Evolutionary conservation across 352 stramenopile species (phyloP).

Genomic region (Phytopythium helicoides): DNA sequence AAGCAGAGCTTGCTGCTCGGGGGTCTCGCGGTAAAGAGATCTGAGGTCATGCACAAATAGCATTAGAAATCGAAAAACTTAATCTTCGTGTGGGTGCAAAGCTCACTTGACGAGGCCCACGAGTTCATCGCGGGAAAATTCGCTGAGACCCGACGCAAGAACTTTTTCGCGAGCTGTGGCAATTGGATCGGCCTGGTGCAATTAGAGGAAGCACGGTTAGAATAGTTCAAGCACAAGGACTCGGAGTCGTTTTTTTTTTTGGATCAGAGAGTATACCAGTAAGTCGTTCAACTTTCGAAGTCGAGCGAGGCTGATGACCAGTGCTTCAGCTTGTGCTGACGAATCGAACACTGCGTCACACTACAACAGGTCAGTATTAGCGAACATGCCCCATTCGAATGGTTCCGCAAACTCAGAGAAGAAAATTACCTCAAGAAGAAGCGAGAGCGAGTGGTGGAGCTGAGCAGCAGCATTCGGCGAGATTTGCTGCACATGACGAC

Average conservation of each 20-base stretch:
- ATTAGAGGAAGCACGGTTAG: background rate
- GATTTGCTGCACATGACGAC: conserved; percentile 33
- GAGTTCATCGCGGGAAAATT: conserved; percentile 44
- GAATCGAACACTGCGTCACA: conserved; percentile 51
- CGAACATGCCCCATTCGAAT: background rate
- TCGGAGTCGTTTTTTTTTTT: no score
- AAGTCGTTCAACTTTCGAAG: conserved; percentile 46
- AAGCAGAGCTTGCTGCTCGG: conserved; percentile 48
- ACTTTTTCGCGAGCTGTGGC: conserved; percentile 61
- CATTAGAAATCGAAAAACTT: background rate
- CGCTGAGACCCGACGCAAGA: conserved; percentile 31
- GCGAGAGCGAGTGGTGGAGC: conserved; percentile 40
- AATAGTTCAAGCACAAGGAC: no score
- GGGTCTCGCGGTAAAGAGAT: conserved; percentile 61
- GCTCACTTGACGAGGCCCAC: conserved; percentile 44
- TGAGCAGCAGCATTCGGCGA: conserved; percentile 37
- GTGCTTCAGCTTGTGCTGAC: conserved; percentile 43
- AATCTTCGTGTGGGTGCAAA: background rate
- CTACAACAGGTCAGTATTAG: conserved; percentile 10
- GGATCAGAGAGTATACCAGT: conserved; percentile 27
- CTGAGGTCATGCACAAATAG: conserved; percentile 15
- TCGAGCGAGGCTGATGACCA: conserved; percentile 45
- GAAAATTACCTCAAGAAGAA: conserved; percentile 46
- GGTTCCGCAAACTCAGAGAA: background rate
- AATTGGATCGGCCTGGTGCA: conserved; percentile 50